phyloP scores from a whole-genome alignment of 2,329 filamentous ascomycete species.

The Fusarium sp. region DNA sequence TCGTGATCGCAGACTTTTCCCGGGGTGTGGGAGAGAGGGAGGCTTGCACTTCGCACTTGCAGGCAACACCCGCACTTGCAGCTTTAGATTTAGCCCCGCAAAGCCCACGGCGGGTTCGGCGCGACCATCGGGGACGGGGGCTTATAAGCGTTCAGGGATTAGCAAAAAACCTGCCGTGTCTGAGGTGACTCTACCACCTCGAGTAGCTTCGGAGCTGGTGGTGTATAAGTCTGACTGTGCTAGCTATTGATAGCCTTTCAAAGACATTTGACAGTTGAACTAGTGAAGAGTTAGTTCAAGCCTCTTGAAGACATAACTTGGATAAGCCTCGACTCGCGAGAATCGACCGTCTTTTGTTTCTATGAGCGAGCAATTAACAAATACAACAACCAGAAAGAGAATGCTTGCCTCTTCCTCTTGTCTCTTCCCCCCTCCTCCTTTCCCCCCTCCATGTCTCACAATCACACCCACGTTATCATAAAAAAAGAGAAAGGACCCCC shows the following conservation, averaged over 20 bases:
- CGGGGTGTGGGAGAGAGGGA: neutral
- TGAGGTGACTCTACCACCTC: neutral
- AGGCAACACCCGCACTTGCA: neutral
- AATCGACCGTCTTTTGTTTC: constrained; percentile 16
- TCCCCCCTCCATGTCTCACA: constrained; percentile 10
- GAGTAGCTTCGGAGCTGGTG: neutral
- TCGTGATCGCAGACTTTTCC: constrained; percentile 44
- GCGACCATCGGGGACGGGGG: constrained; percentile 17
- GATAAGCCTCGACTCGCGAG: constrained; percentile 11
- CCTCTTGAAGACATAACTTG: neutral
- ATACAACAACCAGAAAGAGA: neutral
- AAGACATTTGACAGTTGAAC: neutral
- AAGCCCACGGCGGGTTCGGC: constrained; percentile 9
- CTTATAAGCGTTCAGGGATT: constrained; percentile 5
- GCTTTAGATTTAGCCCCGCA: constrained; percentile 28
- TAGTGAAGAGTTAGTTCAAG: neutral
- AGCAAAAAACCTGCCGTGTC: constrained; percentile 4
- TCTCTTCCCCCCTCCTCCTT: neutral
- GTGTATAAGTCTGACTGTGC: neutral
- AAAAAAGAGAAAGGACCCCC: constrained; percentile 4
- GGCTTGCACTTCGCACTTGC: neutral
- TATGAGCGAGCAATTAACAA: constrained; percentile 21
- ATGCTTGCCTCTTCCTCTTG: constrained; percentile 9
- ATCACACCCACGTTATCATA: constrained; percentile 25
- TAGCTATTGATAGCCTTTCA: neutral